A percentile compares a stretch with the other conserved stretches of the same genome.
These are phyloP conservation scores for Plectosphaerella plurivora DNA, from an alignment of 2,329 filamentous ascomycete genomes.

Conservation along the genomic window DNA sequence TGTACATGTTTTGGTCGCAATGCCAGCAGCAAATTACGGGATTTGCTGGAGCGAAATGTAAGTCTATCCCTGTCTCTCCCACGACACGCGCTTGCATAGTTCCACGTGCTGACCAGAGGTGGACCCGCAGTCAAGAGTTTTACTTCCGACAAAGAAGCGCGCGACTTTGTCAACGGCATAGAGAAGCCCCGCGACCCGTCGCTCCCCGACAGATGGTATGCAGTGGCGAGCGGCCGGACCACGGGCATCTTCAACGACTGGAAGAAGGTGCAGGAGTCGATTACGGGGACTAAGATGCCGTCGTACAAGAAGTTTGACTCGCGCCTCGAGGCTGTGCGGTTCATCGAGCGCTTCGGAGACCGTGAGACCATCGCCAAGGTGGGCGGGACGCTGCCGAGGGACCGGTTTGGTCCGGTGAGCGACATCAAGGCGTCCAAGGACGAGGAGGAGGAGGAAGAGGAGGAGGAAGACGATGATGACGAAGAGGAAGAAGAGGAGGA, in stretches of 20 bases:
- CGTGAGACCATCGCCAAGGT: slow-evolving; percentile 31
- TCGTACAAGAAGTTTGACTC: slow-evolving; percentile 68
- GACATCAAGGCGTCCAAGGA: slow-evolving; percentile 8
- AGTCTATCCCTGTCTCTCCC: slow-evolving; percentile 25
- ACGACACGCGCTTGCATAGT: background rate
- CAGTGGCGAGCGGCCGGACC: slow-evolving; percentile 52
- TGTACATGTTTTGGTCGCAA: slow-evolving; percentile 59
- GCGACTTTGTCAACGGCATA: slow-evolving; percentile 65
- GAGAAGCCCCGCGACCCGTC: slow-evolving; percentile 28
- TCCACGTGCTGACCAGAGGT: background rate
- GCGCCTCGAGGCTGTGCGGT: slow-evolving; percentile 70
- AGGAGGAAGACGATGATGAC: slow-evolving; percentile 17
- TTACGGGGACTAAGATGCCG: slow-evolving; percentile 66
- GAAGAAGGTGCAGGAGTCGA: slow-evolving; percentile 67
- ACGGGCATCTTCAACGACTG: slow-evolving; percentile 61
- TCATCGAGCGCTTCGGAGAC: slow-evolving; percentile 53
- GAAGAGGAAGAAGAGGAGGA: slow-evolving; percentile 25
- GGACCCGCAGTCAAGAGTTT: slow-evolving; percentile 71
- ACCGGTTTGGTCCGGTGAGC: too few species aligned
- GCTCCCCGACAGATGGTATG: slow-evolving; percentile 49
- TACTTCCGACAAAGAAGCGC: slow-evolving; percentile 66
- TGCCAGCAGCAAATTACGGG: slow-evolving; percentile 58
- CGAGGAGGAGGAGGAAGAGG: slow-evolving; percentile 18
- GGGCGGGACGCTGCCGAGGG: slow-evolving; percentile 15
- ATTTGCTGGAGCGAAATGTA: slow-evolving; percentile 63